Evolutionary conservation across 805 yeast species (phyloP), one percentile per base, ranked within the genome.

Genomic region (Starmerella floricola): DNA sequence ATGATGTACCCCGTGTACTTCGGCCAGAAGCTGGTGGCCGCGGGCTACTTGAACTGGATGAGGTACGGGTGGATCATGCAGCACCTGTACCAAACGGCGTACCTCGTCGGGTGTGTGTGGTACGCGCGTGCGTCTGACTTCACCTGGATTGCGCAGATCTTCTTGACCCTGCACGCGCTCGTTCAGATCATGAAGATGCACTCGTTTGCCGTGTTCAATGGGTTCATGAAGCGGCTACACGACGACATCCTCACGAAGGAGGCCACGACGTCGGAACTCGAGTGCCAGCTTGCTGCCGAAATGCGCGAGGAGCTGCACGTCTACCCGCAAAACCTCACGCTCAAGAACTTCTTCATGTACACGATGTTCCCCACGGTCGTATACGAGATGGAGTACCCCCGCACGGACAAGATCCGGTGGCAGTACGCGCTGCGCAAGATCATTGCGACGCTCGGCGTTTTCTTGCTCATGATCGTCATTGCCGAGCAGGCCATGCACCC

Each of bases 181-280:
- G 97, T 91, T 2, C 66, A 86, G 50, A 58, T 93, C 52, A 91
- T 91, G 99, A 91, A 91, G 59, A 79, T 80, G 76, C 97, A 91
- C 60, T 86, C 97, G 2, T 91, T 78, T 58, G 84, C 84, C 2
- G 86, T 82, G 55, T 91, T 78, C 64, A 87, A 87, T 56, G 98
- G 97, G 0, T 85, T 88, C 58, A 63, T 91, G 45, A 83, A 45
- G 15, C 29, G 57, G 51, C 45, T 53, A 26, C 24, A 38, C 32
- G 15, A 30, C 5, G 17, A 27, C 10, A 15, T 24, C 23, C 2
- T 21, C 23, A 11, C 24, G 17, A n/a, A 26, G 6, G 34, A 20
- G 18, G 13, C 23, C 15, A 21, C 23, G 6, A 47, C 49, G 27
- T 60, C 56, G 6, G 44, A 60, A 63, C 12, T 65, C 68, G 38